Evolutionary conservation across 129 eudicot genomes (phyloP).

Genomic region (Cynara cardunculus): DNA sequence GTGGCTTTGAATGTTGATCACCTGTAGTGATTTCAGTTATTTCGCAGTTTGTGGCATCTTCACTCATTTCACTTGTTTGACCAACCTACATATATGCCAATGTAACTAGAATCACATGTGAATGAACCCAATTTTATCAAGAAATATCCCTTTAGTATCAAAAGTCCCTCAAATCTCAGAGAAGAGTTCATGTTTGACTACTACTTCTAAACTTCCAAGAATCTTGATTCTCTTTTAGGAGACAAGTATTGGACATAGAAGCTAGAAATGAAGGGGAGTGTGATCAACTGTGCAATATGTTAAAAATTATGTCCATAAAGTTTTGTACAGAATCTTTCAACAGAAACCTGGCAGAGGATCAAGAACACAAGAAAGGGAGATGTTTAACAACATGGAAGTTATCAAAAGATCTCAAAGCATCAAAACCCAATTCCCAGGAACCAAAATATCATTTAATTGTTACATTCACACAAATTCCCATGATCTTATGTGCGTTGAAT

Average conservation of each 20-base stretch:
- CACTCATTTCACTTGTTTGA: conserved; percentile 66
- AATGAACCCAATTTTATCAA: neutral
- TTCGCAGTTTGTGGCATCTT: conserved; percentile 42
- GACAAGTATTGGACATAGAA: neutral
- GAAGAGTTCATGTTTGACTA: neutral
- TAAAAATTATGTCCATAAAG: neutral
- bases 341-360: conserved; percentile 9
- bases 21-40: conserved; percentile 48
- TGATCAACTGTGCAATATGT: neutral
- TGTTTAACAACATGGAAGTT: neutral
- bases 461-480: neutral
- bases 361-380: neutral
- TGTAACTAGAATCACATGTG: neutral
- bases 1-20: conserved; percentile 29
- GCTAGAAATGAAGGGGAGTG: neutral
- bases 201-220: neutral
- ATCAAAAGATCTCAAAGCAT: neutral
- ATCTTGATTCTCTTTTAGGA: neutral
- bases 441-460: neutral
- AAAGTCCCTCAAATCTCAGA: too few species aligned
- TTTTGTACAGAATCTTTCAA: neutral
- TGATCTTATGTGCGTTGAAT: neutral
- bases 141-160: neutral
- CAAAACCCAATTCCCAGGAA: conserved; percentile 9
- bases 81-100: conserved; percentile 37